These are phyloP conservation scores for Candida nitratophila DNA, from an alignment of 805 yeast species.

Conservation along the genomic window DNA sequence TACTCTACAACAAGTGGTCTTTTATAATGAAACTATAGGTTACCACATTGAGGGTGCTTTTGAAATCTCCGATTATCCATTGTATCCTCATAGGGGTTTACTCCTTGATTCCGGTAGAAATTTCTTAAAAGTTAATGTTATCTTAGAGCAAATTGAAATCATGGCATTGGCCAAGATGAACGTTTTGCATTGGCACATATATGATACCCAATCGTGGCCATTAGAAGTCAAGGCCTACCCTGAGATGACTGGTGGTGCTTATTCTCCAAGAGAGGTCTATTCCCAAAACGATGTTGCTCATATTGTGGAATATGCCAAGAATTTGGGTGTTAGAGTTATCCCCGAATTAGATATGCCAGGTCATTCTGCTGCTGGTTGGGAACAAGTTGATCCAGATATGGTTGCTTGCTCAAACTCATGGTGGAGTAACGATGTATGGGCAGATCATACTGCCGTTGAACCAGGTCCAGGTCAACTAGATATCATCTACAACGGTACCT, in stretches of 20 bases:
- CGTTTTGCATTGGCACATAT: slow-evolving; percentile 34
- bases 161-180: slow-evolving; percentile 33
- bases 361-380: slow-evolving; percentile 34
- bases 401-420: slow-evolving; percentile 28
- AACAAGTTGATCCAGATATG: slow-evolving; percentile 23
- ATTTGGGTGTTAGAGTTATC: slow-evolving; percentile 32
- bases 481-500: slow-evolving; percentile 24
- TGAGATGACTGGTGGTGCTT: slow-evolving; percentile 32
- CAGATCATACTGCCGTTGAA: slow-evolving; percentile 24
- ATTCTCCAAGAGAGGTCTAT: slow-evolving; percentile 25
- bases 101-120: slow-evolving; percentile 34
- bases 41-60: slow-evolving; percentile 28
- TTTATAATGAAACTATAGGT: slow-evolving; percentile 16
- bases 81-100: slow-evolving; percentile 31
- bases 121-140: slow-evolving; percentile 20
- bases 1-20: slow-evolving; percentile 33
- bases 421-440: slow-evolving; percentile 21
- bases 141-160: slow-evolving; percentile 30
- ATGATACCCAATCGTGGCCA: slow-evolving; percentile 37
- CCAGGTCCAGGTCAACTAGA: slow-evolving; percentile 38
- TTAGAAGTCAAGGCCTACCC: slow-evolving; percentile 26
- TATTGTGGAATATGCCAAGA: slow-evolving; percentile 26
- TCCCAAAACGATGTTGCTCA: slow-evolving; percentile 20
- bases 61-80: slow-evolving; percentile 27
- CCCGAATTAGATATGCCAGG: slow-evolving; percentile 39